phyloP scores from a whole-genome alignment of 2,329 filamentous ascomycete species.

The Colletotrichum sp. region DNA sequence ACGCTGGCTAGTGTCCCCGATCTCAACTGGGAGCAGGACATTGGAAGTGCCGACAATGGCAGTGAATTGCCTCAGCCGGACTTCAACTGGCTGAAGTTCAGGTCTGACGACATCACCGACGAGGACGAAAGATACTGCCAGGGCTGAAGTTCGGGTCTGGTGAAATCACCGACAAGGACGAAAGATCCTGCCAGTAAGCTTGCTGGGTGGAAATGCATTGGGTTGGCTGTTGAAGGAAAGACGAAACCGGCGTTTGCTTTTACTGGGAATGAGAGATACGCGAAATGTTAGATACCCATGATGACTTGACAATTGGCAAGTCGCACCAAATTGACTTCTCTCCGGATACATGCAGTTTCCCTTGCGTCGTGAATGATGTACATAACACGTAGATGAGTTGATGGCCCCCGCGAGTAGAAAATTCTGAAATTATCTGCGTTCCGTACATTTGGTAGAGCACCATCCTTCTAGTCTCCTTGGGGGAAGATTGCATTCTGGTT shows the following conservation, averaged over 20 bases:
- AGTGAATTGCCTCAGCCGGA: not conserved
- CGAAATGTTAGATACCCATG: not conserved
- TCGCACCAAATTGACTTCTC: not conserved
- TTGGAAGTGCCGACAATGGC: not conserved
- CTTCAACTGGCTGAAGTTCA: too few relatives aligned
- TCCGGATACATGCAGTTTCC: rapidly evolving
- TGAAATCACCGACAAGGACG: rapidly evolving
- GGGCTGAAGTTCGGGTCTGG: too few relatives aligned
- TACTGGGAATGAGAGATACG: not conserved
- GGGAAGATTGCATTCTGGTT: too few relatives aligned
- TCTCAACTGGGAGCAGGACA: rapidly evolving
- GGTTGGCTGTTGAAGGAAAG: rapidly evolving
- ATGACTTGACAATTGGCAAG: not conserved
- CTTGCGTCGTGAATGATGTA: not conserved
- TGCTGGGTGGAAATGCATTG: not conserved
- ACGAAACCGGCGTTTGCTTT: not conserved
- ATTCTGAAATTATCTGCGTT: not conserved
- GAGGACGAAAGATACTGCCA: too few relatives aligned
- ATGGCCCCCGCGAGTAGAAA: not conserved
- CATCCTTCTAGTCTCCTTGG: not conserved
- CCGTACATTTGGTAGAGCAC: rapidly evolving
- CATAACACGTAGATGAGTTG: not conserved
- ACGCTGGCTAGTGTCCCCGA: not conserved
- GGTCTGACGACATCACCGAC: too few relatives aligned
- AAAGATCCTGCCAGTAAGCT: not conserved